These are phyloP conservation scores for Kwoniella dejecticola DNA, from an alignment of 768 basidiomycete genomes.

Conservation along the genomic window DNA sequence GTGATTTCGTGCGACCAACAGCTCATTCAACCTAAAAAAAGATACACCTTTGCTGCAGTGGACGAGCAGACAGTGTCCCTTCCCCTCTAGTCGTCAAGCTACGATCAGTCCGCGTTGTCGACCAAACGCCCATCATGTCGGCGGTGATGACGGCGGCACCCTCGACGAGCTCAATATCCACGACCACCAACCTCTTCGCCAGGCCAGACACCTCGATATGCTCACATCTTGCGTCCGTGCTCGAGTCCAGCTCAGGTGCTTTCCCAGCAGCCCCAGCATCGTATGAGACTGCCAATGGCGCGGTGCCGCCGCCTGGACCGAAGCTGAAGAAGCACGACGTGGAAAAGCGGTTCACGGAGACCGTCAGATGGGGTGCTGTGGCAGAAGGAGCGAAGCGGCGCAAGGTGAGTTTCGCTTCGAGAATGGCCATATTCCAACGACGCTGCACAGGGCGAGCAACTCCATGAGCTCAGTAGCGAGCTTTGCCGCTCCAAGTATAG, in stretches of 20 bases:
- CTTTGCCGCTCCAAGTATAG: too few relatives aligned
- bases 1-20: background rate
- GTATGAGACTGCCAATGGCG: background rate
- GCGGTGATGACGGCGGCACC: background rate
- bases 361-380: constrained; percentile 36
- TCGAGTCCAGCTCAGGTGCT: constrained; percentile 4
- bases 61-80: too few relatives aligned
- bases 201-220: constrained; percentile 36
- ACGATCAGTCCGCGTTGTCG: too few relatives aligned
- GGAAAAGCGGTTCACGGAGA: constrained; percentile 29
- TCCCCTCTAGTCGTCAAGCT: too few relatives aligned
- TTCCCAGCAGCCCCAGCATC: background rate
- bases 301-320: background rate
- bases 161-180: background rate
- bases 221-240: constrained; percentile 24
- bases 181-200: constrained; percentile 10
- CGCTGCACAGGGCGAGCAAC: too few relatives aligned
- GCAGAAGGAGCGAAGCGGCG: constrained; percentile 30
- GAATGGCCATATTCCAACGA: too few relatives aligned
- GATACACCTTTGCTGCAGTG: too few relatives aligned
- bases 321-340: constrained; percentile 11
- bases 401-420: constrained; percentile 38
- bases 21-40: too few relatives aligned
- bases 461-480: too few relatives aligned
- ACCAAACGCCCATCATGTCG: background rate